Conservation (phyloP, 1,284 basidiomycete genomes). For the Sphagnurus paluster region DNA sequence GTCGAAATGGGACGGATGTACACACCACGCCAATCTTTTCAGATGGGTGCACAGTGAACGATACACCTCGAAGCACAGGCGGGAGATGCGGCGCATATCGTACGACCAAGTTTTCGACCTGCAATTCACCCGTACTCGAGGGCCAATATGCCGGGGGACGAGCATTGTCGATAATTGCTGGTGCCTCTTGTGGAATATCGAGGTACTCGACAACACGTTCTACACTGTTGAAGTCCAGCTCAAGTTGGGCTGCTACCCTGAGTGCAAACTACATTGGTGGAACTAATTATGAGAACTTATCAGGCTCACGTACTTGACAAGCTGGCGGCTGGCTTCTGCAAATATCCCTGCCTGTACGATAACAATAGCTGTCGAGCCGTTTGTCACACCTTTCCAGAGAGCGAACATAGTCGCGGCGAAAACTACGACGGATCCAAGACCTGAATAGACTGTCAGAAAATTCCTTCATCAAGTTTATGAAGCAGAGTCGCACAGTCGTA, state of each 20-base stretch:
- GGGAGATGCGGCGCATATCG: constrained; percentile 77
- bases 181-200: constrained; percentile 76
- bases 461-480: neutral
- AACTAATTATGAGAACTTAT: neutral
- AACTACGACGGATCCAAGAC: constrained; percentile 76
- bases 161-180: constrained; percentile 55
- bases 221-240: constrained; percentile 77
- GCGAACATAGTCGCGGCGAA: constrained; percentile 75
- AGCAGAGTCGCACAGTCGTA: constrained; percentile 58
- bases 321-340: constrained; percentile 64
- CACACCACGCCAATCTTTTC: constrained; percentile 78
- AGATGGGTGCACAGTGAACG: constrained; percentile 68
- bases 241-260: constrained; percentile 65
- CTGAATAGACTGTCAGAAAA: constrained; percentile 29
- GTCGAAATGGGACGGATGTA: constrained; percentile 8
- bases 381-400: constrained; percentile 61
- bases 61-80: constrained; percentile 65
- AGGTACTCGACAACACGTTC: constrained; percentile 86
- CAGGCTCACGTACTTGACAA: constrained; percentile 58
- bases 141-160: constrained; percentile 81
- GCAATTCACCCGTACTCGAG: constrained; percentile 54
- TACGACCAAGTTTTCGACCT: constrained; percentile 67
- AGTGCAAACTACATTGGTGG: neutral
- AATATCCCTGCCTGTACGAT: constrained; percentile 75
- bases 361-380: constrained; percentile 78